phyloP scores from a whole-genome alignment of 768 basidiomycete genomes.

The Sporobolomyces roseus region DNA sequence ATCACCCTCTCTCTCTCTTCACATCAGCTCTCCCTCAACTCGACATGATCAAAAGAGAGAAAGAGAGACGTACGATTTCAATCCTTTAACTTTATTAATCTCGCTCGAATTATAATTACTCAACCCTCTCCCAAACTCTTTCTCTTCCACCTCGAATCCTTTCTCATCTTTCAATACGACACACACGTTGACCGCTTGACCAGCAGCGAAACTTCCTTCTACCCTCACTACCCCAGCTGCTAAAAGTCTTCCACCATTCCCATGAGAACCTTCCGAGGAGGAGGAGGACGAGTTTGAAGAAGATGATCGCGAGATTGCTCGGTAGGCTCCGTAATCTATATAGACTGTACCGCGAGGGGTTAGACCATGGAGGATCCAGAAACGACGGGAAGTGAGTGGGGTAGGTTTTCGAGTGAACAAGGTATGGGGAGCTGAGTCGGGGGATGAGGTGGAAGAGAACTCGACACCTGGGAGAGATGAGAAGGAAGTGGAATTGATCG shows the following conservation, averaged over 20 bases:
- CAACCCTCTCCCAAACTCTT: slow-evolving; percentile 90
- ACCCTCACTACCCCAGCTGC: slow-evolving; percentile 84
- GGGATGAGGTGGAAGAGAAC: slow-evolving; percentile 1
- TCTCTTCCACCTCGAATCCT: slow-evolving; percentile 55
- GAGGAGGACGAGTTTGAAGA: no score
- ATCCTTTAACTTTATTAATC: slow-evolving; percentile 77
- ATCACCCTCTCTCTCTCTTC: no score
- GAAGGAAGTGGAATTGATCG: no score
- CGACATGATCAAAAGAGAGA: neutral
- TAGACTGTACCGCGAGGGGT: slow-evolving; percentile 81
- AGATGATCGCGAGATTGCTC: slow-evolving; percentile 66
- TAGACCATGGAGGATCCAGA: slow-evolving; percentile 95
- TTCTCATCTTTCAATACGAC: slow-evolving; percentile 54
- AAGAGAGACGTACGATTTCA: slow-evolving; percentile 55
- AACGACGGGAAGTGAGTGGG: slow-evolving; percentile 81
- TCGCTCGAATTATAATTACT: slow-evolving; percentile 95
- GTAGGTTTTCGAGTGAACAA: slow-evolving; percentile 69
- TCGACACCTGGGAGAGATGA: slow-evolving; percentile 26
- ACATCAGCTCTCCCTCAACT: slow-evolving; percentile 18
- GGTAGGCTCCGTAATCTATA: slow-evolving; percentile 83
- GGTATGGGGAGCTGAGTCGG: slow-evolving; percentile 58
- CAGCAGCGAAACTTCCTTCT: slow-evolving; percentile 83
- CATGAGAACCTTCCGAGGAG: slow-evolving; percentile 39
- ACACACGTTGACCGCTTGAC: slow-evolving; percentile 80
- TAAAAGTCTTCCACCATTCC: slow-evolving; percentile 82